Conservation (phyloP, 164 flowering plant species). For the Magnolia officinalis region DNA sequence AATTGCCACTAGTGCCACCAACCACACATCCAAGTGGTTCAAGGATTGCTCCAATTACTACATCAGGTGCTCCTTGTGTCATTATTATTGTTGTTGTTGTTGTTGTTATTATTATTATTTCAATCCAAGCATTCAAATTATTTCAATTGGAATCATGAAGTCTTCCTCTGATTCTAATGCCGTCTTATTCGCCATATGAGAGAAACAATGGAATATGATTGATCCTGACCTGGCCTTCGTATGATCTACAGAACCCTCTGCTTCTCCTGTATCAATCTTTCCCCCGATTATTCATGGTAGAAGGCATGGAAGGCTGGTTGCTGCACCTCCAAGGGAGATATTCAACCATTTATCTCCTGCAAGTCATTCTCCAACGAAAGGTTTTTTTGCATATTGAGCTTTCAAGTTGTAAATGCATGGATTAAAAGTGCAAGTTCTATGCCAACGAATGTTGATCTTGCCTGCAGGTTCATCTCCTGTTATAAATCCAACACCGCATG, state of each 20-base stretch:
- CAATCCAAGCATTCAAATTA: background rate
- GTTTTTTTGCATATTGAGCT: conserved; percentile 13
- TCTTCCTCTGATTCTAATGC: background rate
- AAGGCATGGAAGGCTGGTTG: conserved; percentile 28
- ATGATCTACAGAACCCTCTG: conserved; percentile 21
- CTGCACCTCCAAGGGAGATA: conserved; percentile 32
- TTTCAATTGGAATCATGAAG: background rate
- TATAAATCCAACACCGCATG: conserved; percentile 33
- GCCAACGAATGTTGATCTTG: background rate
- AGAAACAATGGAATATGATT: background rate
- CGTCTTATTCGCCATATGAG: background rate
- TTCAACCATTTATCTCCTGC: conserved; percentile 20
- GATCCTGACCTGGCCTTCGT: conserved; percentile 12
- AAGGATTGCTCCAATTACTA: conserved; percentile 19
- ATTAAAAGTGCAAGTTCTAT: background rate
- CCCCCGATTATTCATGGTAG: conserved; percentile 18
- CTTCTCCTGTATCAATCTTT: conserved; percentile 33
- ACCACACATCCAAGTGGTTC: conserved; percentile 20
- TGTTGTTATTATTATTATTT: background rate
- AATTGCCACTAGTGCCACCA: conserved; percentile 20
- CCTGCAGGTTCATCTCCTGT: conserved; percentile 26
- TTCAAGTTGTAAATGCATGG: background rate
- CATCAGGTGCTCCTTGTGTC: conserved; percentile 26
- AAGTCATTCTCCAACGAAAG: conserved; percentile 29
- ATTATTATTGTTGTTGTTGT: background rate